Percentiles rank a stretch among this genome's conserved stretches.
Conservation (phyloP, 1,284 basidiomycete genomes). For the Bondarzewia mesenterica region DNA sequence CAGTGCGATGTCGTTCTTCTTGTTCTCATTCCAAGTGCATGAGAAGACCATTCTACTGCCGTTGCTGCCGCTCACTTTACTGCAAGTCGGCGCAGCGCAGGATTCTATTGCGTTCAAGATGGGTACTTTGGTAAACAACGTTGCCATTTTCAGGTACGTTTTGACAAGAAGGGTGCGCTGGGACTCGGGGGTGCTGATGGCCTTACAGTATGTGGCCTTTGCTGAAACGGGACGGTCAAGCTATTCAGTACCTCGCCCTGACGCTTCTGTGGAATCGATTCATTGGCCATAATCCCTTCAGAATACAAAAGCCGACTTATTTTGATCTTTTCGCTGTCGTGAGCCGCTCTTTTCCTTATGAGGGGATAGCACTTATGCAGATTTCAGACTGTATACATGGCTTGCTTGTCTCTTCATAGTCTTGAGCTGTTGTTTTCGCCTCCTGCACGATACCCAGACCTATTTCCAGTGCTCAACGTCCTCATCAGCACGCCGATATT, state of each 20-base stretch:
- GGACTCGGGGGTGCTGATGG: neutral
- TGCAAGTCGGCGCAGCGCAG: slow-evolving; percentile 57
- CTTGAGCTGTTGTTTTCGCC: slow-evolving; percentile 56
- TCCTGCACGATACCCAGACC: slow-evolving; percentile 74
- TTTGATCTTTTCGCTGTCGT: slow-evolving; percentile 57
- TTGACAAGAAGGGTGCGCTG: slow-evolving; percentile 3
- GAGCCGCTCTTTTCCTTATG: slow-evolving; percentile 17
- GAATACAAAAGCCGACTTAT: slow-evolving; percentile 31
- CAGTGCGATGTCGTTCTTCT: slow-evolving; percentile 81
- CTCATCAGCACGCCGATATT: slow-evolving; percentile 79
- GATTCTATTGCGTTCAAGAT: slow-evolving; percentile 69
- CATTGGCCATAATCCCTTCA: slow-evolving; percentile 68
- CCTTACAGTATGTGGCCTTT: slow-evolving; percentile 81
- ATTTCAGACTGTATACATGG: slow-evolving; percentile 49
- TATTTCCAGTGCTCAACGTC: slow-evolving; percentile 82
- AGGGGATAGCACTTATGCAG: neutral
- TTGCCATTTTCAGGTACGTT: slow-evolving; percentile 80
- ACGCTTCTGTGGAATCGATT: slow-evolving; percentile 75
- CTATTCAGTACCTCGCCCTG: slow-evolving; percentile 61
- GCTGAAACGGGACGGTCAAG: slow-evolving; percentile 74
- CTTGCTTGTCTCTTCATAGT: slow-evolving; percentile 51
- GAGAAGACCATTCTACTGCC: slow-evolving; percentile 92
- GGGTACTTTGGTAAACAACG: slow-evolving; percentile 76
- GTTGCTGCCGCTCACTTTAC: slow-evolving; percentile 74
- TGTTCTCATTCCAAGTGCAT: slow-evolving; percentile 95